These are phyloP conservation scores for Boletus fagicola DNA, from an alignment of 768 basidiomycete genomes.

Conservation along the genomic window DNA sequence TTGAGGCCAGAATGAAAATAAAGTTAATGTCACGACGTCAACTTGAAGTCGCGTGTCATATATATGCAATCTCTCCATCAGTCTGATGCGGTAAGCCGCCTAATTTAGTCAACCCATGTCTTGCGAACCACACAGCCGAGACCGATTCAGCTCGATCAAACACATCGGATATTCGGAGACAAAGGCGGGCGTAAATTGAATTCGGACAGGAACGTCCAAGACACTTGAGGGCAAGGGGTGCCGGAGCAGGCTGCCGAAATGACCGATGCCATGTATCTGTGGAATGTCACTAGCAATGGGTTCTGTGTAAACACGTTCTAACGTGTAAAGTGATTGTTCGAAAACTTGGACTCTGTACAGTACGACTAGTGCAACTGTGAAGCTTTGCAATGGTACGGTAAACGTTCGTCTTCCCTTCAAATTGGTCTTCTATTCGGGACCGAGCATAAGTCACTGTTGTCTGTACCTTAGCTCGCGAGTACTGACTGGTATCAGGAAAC, in stretches of 20 bases:
- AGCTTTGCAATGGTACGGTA: neutral
- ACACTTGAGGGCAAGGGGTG: neutral
- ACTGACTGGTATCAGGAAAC: neutral
- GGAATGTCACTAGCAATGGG: neutral
- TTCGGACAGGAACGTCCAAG: neutral
- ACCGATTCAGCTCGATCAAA: constrained; percentile 18
- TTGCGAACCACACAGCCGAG: constrained; percentile 4
- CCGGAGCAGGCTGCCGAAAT: neutral
- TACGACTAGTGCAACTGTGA: neutral
- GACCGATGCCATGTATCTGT: neutral
- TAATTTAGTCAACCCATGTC: neutral
- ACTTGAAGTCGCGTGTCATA: constrained; percentile 16
- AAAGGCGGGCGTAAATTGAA: neutral
- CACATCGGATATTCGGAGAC: constrained; percentile 16
- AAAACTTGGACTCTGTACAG: neutral
- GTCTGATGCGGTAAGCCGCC: constrained; percentile 9
- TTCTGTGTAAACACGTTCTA: neutral
- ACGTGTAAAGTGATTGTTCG: neutral
- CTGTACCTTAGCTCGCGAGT: neutral
- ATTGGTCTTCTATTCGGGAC: neutral
- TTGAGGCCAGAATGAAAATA: constrained; percentile 16
- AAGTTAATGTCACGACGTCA: constrained; percentile 15
- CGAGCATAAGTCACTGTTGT: neutral
- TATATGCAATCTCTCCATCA: constrained; percentile 3
- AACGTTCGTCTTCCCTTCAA: no score